Evolutionary conservation across 306 rosid species (phyloP), one percentile per base, ranked within the genome.

Genomic region (Trifolium dubium): DNA sequence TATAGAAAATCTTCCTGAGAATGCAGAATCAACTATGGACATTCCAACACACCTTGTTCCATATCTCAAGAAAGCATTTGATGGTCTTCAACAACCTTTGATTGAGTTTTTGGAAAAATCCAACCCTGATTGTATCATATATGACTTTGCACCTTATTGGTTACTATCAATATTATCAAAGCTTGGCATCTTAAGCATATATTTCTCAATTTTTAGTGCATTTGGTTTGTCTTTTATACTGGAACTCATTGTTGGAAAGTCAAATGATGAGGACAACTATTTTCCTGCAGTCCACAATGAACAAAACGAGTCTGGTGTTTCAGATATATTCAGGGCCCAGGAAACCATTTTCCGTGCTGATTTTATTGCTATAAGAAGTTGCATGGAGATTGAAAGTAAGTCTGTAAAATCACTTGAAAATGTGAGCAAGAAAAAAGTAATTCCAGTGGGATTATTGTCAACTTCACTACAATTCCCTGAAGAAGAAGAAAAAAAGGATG

Each of bases 391-490:
- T 19, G 79, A 74, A 30, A 11, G 63, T 10, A 67, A 73, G 2
- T 83, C 72, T 76, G 8, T 85, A 31, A 23, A 13, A 15, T 19
- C 28, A 0, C 31, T 85, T 4, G 65, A n/a, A 19, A 60, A 62
- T 4, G 0, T 55, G 1, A 4, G 10, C 61, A 37, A 7, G 13
- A 79, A 79, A 58, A 64, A 78, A 5, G 69, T 82, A 4, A 56
- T 85, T 19, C 89, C 89, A 0, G 29, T 75, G 29, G 88, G 88
- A 30, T 72, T 65, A 30, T 49, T 85, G 8, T 78, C 80, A 6
- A 62, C 84, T 12, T 35, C 72, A 9, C 15, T 63, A n/a, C 14
- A 15, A 2, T 54, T 44, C 19, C 18, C 0, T 82, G 23, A 23
- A 23, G 89, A 79, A 43, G 34, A 13, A 23, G 23, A 23, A 23